phyloP scores from a whole-genome alignment of 257 asterid genomes.

The Solanum ossicruentum region DNA sequence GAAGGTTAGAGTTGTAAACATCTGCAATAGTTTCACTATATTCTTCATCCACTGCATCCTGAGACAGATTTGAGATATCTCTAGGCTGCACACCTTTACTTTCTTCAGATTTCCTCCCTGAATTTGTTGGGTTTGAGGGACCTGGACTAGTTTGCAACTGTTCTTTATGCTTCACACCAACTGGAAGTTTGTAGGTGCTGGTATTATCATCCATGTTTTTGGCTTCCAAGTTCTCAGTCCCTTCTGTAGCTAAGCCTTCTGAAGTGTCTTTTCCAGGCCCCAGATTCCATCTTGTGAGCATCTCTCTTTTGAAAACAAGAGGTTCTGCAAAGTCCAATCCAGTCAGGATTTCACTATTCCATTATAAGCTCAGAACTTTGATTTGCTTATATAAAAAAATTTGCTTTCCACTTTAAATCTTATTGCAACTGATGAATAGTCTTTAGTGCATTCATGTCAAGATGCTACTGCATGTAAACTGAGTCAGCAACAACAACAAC shows the following conservation, averaged over 20 bases:
- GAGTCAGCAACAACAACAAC: too few relatives aligned
- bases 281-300: slow-evolving; percentile 38
- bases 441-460: neutral
- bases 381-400: neutral
- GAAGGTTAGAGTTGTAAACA: slow-evolving; percentile 16
- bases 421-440: neutral
- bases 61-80: slow-evolving; percentile 18
- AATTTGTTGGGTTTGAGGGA: slow-evolving; percentile 23
- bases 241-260: slow-evolving; percentile 24
- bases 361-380: neutral
- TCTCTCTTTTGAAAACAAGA: slow-evolving; percentile 37
- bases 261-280: slow-evolving; percentile 28
- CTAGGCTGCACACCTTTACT: slow-evolving; percentile 13
- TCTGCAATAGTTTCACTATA: slow-evolving; percentile 16
- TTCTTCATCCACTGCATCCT: slow-evolving; percentile 30
- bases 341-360: neutral
- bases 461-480: neutral
- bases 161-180: slow-evolving; percentile 61
- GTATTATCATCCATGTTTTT: slow-evolving; percentile 28
- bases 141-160: slow-evolving; percentile 26
- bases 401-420: neutral
- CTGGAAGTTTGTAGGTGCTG: slow-evolving; percentile 66
- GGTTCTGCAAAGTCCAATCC: slow-evolving; percentile 29
- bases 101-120: slow-evolving; percentile 24
- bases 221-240: slow-evolving; percentile 28